phyloP scores from a whole-genome alignment of 2,329 filamentous ascomycete species.

The Elsinoe necatrix region DNA sequence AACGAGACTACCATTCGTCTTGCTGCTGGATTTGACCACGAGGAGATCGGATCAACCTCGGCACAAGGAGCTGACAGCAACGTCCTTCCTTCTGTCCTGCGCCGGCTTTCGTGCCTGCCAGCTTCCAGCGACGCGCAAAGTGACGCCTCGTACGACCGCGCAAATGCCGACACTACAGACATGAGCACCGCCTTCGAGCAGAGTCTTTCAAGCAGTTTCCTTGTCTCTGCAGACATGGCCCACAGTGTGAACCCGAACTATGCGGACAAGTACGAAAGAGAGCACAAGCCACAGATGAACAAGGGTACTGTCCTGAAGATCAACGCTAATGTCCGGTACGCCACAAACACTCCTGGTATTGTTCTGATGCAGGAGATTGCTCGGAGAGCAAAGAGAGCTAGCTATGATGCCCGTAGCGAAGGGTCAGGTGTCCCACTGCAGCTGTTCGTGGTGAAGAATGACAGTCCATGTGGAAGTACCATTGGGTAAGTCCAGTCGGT shows the following conservation, averaged over 20 bases:
- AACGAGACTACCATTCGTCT: conserved; percentile 75
- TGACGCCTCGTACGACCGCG: conserved; percentile 57
- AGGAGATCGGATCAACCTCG: conserved; percentile 88
- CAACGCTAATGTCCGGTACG: conserved; percentile 95
- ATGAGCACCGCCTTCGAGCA: conserved; percentile 81
- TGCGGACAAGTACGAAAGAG: conserved; percentile 77
- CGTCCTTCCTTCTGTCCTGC: conserved; percentile 76
- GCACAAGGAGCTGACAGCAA: conserved; percentile 93
- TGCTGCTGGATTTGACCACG: conserved; percentile 94
- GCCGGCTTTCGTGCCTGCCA: conserved; percentile 74
- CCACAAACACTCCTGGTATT: conserved; percentile 92
- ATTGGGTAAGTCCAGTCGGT: conserved; percentile 52
- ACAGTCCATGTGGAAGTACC: conserved; percentile 87
- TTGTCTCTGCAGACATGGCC: conserved; percentile 95
- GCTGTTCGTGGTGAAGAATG: conserved; percentile 92
- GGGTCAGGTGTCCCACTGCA: conserved; percentile 72
- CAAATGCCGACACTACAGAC: conserved; percentile 39
- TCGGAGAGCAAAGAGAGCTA: conserved; percentile 43
- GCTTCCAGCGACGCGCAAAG: conserved; percentile 47
- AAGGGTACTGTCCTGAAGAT: conserved; percentile 94
- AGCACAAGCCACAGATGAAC: conserved; percentile 92
- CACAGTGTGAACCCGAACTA: conserved; percentile 97
- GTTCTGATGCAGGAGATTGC: conserved; percentile 86
- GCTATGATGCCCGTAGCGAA: conserved; percentile 39
- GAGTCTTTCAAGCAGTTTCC: conserved; percentile 80